phyloP scores from a whole-genome alignment of 2,329 filamentous ascomycete species.

The Aspergillus versicolor region DNA sequence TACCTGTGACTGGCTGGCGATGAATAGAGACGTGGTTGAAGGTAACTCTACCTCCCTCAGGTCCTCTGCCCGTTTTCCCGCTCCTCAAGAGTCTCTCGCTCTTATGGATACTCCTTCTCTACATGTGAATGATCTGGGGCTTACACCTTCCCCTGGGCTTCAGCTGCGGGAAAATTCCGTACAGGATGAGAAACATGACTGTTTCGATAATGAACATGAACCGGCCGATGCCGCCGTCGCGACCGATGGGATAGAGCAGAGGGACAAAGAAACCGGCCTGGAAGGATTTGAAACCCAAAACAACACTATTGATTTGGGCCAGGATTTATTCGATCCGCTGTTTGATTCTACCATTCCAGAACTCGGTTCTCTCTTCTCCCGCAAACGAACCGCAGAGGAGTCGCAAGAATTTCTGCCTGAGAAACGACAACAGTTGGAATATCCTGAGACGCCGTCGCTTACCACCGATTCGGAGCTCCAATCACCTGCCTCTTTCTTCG shows the following conservation, averaged over 20 bases:
- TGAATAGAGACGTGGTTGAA: conserved; percentile 33
- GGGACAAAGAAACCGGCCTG: background rate
- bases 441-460: conserved; percentile 21
- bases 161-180: conserved; percentile 25
- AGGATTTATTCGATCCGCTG: conserved; percentile 19
- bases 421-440: conserved; percentile 20
- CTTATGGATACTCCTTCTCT: conserved; percentile 26
- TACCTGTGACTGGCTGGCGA: conserved; percentile 10
- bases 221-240: background rate
- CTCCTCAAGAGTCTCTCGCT: conserved; percentile 17
- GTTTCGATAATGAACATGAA: background rate
- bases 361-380: conserved; percentile 18
- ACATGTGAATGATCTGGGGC: conserved; percentile 40
- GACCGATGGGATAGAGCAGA: background rate
- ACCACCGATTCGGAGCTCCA: conserved; percentile 7
- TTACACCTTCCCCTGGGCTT: conserved; percentile 43
- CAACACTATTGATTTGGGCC: background rate
- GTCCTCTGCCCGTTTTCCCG: conserved; percentile 20
- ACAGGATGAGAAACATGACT: conserved; percentile 13
- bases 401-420: conserved; percentile 16
- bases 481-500: conserved; percentile 21
- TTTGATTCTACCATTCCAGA: conserved; percentile 21
- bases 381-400: conserved; percentile 25
- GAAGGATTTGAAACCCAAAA: background rate
- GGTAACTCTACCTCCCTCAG: conserved; percentile 40